Evolutionary conservation across 352 stramenopile species (phyloP).

Genomic region (Phytophthora kernoviae): DNA sequence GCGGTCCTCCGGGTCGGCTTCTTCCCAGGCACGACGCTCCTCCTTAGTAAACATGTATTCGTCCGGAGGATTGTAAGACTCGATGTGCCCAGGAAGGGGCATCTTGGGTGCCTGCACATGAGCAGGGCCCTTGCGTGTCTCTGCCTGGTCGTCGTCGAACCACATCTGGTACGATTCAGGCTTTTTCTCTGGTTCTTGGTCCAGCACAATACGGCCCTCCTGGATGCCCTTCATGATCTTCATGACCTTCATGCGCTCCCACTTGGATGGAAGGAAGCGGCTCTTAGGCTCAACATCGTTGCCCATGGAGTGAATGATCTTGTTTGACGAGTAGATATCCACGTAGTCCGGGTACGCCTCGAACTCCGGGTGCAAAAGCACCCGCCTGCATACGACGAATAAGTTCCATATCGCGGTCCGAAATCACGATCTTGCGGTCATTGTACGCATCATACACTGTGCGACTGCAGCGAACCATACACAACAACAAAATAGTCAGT

Average conservation of each 20-base stretch:
- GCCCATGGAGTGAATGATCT: slow-evolving; percentile 87
- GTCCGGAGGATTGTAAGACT: slow-evolving; percentile 99
- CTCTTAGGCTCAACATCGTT: slow-evolving; percentile 92
- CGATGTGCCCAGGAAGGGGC: slow-evolving; percentile 96
- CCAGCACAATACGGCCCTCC: slow-evolving; percentile 94
- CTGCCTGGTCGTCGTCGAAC: slow-evolving; percentile 90
- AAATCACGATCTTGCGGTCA: slow-evolving; percentile 96
- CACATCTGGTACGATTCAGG: slow-evolving; percentile 92
- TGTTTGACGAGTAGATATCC: slow-evolving; percentile 89
- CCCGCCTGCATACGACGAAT: slow-evolving; percentile 96
- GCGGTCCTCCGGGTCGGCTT: slow-evolving; percentile 95
- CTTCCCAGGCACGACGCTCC: slow-evolving; percentile 95
- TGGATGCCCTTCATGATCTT: slow-evolving; percentile 97
- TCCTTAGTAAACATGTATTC: slow-evolving; percentile 99
- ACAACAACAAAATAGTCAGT: slow-evolving; percentile 20
- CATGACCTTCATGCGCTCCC: slow-evolving; percentile 97
- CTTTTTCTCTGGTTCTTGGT: slow-evolving; percentile 93
- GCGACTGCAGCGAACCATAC: slow-evolving; percentile 45
- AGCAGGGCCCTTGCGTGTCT: slow-evolving; percentile 92
- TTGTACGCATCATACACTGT: slow-evolving; percentile 99
- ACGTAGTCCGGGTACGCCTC: slow-evolving; percentile 92
- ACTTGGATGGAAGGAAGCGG: slow-evolving; percentile 96
- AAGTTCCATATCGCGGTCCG: slow-evolving; percentile 97
- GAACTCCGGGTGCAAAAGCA: slow-evolving; percentile 92
- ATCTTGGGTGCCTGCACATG: slow-evolving; percentile 98